Evolutionary conservation across 2,329 filamentous ascomycete species (phyloP).

Genomic region (Cytospora paraplurivora): DNA sequence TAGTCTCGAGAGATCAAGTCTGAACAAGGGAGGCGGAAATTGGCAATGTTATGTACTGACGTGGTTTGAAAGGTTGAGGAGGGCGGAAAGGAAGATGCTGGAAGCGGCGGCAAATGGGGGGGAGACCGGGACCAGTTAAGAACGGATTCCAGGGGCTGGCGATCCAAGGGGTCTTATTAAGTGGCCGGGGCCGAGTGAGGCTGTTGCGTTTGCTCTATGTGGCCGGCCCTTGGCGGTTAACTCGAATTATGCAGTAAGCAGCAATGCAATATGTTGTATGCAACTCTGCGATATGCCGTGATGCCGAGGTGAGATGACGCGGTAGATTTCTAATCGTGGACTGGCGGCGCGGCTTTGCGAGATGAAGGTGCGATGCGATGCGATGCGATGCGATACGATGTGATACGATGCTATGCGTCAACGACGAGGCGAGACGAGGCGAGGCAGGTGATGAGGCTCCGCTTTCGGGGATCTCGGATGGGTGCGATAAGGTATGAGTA

Average conservation of each 20-base stretch:
- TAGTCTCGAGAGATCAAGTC: background rate
- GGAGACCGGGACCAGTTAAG: conserved; percentile 11
- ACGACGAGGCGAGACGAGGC: conserved; percentile 26
- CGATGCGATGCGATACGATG: background rate
- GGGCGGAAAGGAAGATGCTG: conserved; percentile 28
- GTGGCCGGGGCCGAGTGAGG: background rate
- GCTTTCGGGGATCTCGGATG: conserved; percentile 27
- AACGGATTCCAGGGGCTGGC: conserved; percentile 1
- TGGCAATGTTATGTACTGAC: conserved; percentile 30
- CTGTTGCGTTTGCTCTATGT: background rate
- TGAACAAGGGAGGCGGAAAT: conserved; percentile 10
- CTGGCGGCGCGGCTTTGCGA: conserved; percentile 1
- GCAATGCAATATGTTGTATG: background rate
- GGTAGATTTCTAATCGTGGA: background rate
- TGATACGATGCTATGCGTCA: conserved; percentile 5
- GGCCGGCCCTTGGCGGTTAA: background rate
- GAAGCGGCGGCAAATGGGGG: conserved; percentile 27
- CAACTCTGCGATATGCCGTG: conserved; percentile 5
- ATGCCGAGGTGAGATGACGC: conserved; percentile 3
- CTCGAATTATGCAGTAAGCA: background rate
- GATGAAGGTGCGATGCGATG: conserved; percentile 6
- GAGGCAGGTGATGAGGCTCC: conserved; percentile 29
- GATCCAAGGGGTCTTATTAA: conserved; percentile 3
- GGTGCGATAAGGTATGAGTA: background rate
- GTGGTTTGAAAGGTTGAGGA: conserved; percentile 19